Percentiles rank a stretch among this genome's conserved stretches.
These are phyloP conservation scores for Phaffomyces antillensis DNA, from an alignment of 805 yeast species.

Conservation along the genomic window DNA sequence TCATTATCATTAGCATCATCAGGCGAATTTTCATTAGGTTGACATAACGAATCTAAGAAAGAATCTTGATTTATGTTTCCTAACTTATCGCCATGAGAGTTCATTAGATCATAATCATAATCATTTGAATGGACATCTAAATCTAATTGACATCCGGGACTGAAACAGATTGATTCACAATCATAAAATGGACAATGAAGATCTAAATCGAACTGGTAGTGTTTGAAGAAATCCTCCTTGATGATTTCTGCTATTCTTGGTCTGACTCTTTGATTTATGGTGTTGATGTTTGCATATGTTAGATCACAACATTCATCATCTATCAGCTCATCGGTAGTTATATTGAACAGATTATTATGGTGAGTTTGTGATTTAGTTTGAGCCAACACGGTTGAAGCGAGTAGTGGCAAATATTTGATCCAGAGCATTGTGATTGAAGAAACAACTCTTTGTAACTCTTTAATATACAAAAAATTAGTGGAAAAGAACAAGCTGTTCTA, in stretches of 20 bases:
- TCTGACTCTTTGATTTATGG: slow-evolving; percentile 43
- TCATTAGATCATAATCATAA: slow-evolving; percentile 19
- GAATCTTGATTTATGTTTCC: slow-evolving; percentile 30
- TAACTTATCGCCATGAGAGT: slow-evolving; percentile 36
- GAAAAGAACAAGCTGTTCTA: no score
- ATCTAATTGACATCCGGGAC: slow-evolving; percentile 24
- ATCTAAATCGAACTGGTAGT: slow-evolving; percentile 65
- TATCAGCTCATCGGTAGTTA: slow-evolving; percentile 13
- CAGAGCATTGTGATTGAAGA: neutral
- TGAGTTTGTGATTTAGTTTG: neutral
- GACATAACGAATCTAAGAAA: slow-evolving; percentile 32
- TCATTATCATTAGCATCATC: slow-evolving; percentile 41
- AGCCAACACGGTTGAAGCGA: slow-evolving; percentile 3
- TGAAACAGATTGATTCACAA: slow-evolving; percentile 39
- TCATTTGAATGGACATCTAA: slow-evolving; percentile 24
- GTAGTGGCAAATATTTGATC: neutral
- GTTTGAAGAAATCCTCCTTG: slow-evolving; percentile 74
- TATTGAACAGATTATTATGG: slow-evolving; percentile 9
- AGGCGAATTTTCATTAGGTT: slow-evolving; percentile 19
- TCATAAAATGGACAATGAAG: slow-evolving; percentile 81
- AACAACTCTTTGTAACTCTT: no score
- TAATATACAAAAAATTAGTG: no score
- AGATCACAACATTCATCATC: slow-evolving; percentile 29
- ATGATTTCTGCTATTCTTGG: slow-evolving; percentile 54
- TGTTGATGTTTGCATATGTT: slow-evolving; percentile 42